Conservation (phyloP, 306 rosid species). For the Boehmeria nivea region DNA sequence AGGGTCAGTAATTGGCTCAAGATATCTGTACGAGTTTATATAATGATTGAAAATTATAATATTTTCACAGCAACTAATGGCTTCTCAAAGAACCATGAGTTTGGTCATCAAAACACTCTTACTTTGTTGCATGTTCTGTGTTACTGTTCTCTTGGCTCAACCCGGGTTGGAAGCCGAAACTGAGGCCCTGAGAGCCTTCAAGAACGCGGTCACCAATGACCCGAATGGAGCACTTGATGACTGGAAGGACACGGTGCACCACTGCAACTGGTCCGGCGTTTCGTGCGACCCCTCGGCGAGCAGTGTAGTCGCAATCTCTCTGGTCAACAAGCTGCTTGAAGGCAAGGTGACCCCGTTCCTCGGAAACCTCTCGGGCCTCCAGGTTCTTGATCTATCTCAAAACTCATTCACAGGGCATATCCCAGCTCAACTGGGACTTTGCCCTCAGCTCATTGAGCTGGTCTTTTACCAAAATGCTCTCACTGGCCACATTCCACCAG, state of each 20-base stretch:
- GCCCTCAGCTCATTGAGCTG: conserved; percentile 58
- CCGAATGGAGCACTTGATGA: conserved; percentile 46
- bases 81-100: conserved; percentile 29
- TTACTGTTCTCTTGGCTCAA: conserved; percentile 28
- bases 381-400: conserved; percentile 62
- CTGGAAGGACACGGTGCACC: conserved; percentile 44
- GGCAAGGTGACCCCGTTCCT: conserved; percentile 72
- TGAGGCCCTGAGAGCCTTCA: conserved; percentile 67
- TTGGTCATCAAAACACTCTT: conserved; percentile 26
- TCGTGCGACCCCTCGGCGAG: conserved; percentile 46
- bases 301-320: conserved; percentile 47
- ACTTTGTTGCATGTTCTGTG: conserved; percentile 16
- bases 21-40: too few relatives aligned
- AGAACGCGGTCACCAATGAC: conserved; percentile 43
- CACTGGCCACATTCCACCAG: conserved; percentile 59
- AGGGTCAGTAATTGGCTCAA: too few relatives aligned
- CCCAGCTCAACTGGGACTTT: conserved; percentile 54
- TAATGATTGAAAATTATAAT: too few relatives aligned
- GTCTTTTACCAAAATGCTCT: conserved; percentile 42
- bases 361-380: conserved; percentile 71
- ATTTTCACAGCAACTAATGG: conserved; percentile 29
- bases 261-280: conserved; percentile 81
- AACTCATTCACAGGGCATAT: conserved; percentile 62
- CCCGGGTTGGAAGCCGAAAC: conserved; percentile 40
- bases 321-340: conserved; percentile 42